Evolutionary conservation across 176 grass and related monocot genomes (phyloP), one percentile per base, ranked within the genome.

Genomic region (Pharus latifolius): DNA sequence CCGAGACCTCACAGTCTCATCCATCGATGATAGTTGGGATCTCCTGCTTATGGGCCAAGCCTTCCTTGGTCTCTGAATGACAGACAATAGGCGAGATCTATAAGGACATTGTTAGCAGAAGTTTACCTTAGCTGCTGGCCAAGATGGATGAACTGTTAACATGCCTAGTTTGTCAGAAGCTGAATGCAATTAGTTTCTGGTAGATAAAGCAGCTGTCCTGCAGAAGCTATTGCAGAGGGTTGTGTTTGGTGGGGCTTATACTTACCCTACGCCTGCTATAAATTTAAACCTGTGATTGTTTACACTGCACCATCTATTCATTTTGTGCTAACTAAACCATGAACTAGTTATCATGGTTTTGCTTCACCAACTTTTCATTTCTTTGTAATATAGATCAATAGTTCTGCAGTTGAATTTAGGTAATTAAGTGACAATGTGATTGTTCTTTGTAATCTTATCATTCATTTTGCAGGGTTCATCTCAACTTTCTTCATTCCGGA

Each of bases 401-500:
- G 35, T 41, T 38, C 4, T 11, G 34, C 20, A 15, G 40, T 2
- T 64, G 31, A n/a, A 27, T 43, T 8, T 3, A 5, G 24, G 3
- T 10, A 4, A 22, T 67, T 11, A 67, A 43, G 9, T 49, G 31
- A 20, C 19, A 14, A 49, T 31, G 0, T 2, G 6, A 3, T 49
- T 69, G 5, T 52, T 52, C 19, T 69, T 50, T 24, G 5, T 20
- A 51, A 31, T 19, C n/a, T 51, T 51, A 37, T 74, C 25, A 62
- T 24, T 51, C 51, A 4, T 58, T 10, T 30, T 62, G 0, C 37
- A 91, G 83, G 53, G 35, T 61, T 69, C 84, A 49, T 55, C 71
- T 84, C 22, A 74, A 25, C 53, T 57, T 46, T 75, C 83, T 55
- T 77, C 69, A 23, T 54, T 51, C 54, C 42, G 55, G 60, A 18